phyloP scores from a whole-genome alignment of 2,329 filamentous ascomycete species.

The Diplodia mutila region DNA sequence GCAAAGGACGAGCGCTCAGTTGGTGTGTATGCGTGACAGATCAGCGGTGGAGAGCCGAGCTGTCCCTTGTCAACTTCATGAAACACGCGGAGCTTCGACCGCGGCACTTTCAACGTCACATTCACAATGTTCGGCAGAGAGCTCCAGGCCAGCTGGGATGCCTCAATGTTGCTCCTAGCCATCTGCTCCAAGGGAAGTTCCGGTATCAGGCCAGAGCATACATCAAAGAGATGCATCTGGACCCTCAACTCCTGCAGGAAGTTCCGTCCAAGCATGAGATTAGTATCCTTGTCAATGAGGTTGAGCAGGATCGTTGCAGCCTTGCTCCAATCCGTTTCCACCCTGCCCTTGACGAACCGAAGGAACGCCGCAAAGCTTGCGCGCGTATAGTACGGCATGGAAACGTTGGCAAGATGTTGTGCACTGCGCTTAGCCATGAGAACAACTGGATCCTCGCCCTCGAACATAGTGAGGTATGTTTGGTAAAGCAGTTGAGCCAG shows the following conservation, averaged over 20 bases:
- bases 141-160: conserved; percentile 29
- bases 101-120: conserved; percentile 30
- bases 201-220: conserved; percentile 23
- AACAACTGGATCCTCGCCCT: conserved; percentile 22
- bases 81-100: conserved; percentile 25
- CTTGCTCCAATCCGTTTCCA: conserved; percentile 20
- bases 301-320: conserved; percentile 21
- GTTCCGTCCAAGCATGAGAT: conserved; percentile 26
- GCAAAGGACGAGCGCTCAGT: conserved; percentile 15
- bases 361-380: conserved; percentile 29
- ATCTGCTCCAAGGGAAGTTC: not conserved
- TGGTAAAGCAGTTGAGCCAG: conserved; percentile 27
- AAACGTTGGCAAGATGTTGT: conserved; percentile 30
- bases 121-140: conserved; percentile 28
- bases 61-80: conserved; percentile 4
- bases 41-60: conserved; percentile 26
- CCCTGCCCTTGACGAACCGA: conserved; percentile 14
- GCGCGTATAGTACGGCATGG: conserved; percentile 28
- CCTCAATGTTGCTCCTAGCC: not conserved
- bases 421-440: not conserved
- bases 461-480: conserved; percentile 30
- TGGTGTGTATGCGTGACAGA: conserved; percentile 28
- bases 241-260: conserved; percentile 28
- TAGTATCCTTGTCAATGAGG: conserved; percentile 22
- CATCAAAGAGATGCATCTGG: conserved; percentile 27